phyloP scores from a whole-genome alignment of 805 yeast genomes.

The Candida suzukii region DNA sequence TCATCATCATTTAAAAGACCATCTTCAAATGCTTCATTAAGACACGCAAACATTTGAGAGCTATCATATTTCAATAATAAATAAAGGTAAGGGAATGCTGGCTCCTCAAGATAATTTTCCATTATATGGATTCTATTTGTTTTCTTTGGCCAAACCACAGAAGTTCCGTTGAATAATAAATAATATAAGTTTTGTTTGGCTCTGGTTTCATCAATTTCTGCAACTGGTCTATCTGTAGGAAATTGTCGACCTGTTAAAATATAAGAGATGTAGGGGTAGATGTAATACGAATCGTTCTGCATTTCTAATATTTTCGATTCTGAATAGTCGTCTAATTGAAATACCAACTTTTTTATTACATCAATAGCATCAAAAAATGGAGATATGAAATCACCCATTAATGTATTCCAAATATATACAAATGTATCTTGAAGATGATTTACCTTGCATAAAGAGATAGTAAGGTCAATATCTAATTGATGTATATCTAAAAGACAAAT shows the following conservation, averaged over 20 bases:
- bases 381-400: conserved; percentile 62
- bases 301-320: conserved; percentile 6
- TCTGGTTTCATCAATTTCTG: conserved; percentile 19
- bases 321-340: conserved; percentile 2
- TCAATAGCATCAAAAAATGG: conserved; percentile 60
- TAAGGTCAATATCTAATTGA: conserved; percentile 71
- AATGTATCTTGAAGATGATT: conserved; percentile 54
- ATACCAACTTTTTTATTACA: conserved; percentile 16
- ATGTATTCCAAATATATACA: conserved; percentile 63
- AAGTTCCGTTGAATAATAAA: conserved; percentile 52
- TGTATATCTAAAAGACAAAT: conserved; percentile 62
- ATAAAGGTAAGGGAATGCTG: conserved; percentile 66
- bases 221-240: conserved; percentile 57
- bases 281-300: conserved; percentile 21
- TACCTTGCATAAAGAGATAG: conserved; percentile 53
- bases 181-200: conserved; percentile 50
- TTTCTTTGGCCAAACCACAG: conserved; percentile 38
- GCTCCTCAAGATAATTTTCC: conserved; percentile 28
- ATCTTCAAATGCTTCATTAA: conserved; percentile 85
- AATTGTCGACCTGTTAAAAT: conserved; percentile 72
- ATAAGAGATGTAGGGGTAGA: conserved; percentile 60
- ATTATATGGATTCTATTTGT: conserved; percentile 28
- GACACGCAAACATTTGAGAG: conserved; percentile 52
- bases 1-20: conserved; percentile 60
- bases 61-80: conserved; percentile 49